Percentiles rank a stretch among this genome's conserved stretches.
These are phyloP conservation scores for Aureobasidium leucospermi DNA, from an alignment of 2,329 filamentous ascomycete genomes.

Conservation along the genomic window DNA sequence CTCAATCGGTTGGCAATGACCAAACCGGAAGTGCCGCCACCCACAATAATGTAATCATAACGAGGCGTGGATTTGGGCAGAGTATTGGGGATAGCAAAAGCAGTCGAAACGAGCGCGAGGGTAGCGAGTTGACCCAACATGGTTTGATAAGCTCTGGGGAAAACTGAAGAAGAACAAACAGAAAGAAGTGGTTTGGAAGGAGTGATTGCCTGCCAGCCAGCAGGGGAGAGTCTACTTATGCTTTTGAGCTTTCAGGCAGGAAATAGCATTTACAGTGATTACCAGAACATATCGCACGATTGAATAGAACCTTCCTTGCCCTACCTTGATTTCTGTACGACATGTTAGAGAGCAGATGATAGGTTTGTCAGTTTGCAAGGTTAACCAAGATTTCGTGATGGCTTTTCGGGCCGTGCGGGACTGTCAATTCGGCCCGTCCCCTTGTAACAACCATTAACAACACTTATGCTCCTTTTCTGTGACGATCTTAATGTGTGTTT, in stretches of 20 bases:
- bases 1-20: constrained; percentile 31
- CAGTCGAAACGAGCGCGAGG: not conserved
- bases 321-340: not conserved
- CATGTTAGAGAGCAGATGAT: not conserved
- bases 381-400: not conserved
- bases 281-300: not conserved
- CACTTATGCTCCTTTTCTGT: not conserved
- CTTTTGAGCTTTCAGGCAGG: not conserved
- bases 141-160: not conserved
- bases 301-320: not conserved
- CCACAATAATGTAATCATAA: constrained; percentile 34
- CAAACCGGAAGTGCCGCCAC: constrained; percentile 32
- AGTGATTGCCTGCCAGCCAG: not conserved
- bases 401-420: not conserved
- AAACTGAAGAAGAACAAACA: not conserved
- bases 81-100: not conserved
- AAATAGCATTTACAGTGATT: not conserved
- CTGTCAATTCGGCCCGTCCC: not conserved
- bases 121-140: constrained; percentile 1
- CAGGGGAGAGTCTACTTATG: not conserved
- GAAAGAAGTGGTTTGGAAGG: not conserved
- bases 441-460: not conserved
- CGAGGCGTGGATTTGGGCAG: not conserved
- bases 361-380: not conserved
- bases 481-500: not conserved